Evolutionary conservation across 306 rosid genomes (phyloP).

Genomic region (Medicago arabica): DNA sequence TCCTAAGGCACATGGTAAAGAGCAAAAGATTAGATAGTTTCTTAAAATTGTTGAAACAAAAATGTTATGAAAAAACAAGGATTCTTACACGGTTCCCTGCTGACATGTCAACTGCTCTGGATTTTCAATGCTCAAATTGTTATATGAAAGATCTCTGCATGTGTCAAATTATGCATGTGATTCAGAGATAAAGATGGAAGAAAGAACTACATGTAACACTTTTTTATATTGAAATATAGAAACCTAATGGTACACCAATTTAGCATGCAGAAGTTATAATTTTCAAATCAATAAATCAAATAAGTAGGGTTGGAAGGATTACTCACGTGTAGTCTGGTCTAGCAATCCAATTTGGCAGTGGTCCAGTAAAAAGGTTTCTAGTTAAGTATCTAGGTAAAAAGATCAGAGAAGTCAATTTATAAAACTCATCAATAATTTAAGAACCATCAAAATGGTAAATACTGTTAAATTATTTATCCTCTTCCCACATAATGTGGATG

Average conservation of each 20-base stretch:
- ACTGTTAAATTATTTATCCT: too few species aligned
- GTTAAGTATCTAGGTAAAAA: constrained; percentile 59
- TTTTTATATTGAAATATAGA: not conserved
- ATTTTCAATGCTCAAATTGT: constrained; percentile 47
- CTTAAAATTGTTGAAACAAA: constrained; percentile 11
- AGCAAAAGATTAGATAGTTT: constrained; percentile 22
- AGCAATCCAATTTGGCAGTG: constrained; percentile 53
- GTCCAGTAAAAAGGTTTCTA: constrained; percentile 73
- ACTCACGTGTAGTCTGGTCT: constrained; percentile 52
- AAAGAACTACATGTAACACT: not conserved
- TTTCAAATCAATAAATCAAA: constrained; percentile 16
- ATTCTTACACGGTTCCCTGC: constrained; percentile 58
- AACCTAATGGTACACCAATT: not conserved
- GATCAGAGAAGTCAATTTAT: not conserved
- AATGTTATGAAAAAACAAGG: not conserved
- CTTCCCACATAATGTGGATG: too few species aligned
- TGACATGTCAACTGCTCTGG: constrained; percentile 51
- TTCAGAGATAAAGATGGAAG: constrained; percentile 27
- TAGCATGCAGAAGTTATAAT: constrained; percentile 1
- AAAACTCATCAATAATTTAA: not conserved
- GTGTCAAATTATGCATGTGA: constrained; percentile 33
- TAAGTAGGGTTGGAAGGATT: constrained; percentile 34
- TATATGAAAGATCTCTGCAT: constrained; percentile 74
- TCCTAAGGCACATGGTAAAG: constrained; percentile 38
- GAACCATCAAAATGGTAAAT: not conserved